phyloP scores from a whole-genome alignment of 1,139 yeast species.

The Magnusiomyces starmeri region DNA sequence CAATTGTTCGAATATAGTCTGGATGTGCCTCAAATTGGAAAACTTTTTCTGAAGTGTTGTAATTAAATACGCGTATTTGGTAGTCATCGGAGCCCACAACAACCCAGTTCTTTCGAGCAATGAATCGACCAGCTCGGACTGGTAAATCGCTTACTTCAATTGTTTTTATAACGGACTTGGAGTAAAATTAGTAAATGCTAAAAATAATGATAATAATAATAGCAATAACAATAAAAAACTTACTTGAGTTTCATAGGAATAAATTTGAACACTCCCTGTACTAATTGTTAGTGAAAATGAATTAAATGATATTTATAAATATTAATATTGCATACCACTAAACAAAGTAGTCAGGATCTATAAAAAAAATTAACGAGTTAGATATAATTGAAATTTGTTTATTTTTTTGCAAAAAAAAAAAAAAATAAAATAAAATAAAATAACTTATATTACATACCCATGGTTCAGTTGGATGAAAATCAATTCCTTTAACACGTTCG shows the following conservation, averaged over 20 bases:
- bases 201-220: conserved; percentile 24
- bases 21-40: conserved; percentile 97
- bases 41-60: conserved; percentile 79
- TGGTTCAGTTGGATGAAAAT: conserved; percentile 96
- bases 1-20: conserved; percentile 86
- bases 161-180: conserved; percentile 52
- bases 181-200: conserved; percentile 6
- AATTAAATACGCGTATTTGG: conserved; percentile 85
- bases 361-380: conserved; percentile 8
- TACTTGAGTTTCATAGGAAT: conserved; percentile 78
- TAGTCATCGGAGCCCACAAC: conserved; percentile 95
- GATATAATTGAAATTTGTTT: not conserved
- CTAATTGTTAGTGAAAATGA: not conserved
- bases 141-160: conserved; percentile 92
- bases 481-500: conserved; percentile 95
- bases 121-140: conserved; percentile 88
- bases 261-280: conserved; percentile 62
- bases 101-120: conserved; percentile 96
- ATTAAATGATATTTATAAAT: not conserved
- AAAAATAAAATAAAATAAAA: not conserved
- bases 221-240: conserved; percentile 15
- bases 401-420: no score
- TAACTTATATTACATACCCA: conserved; percentile 45
- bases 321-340: conserved; percentile 47
- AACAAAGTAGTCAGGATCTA: conserved; percentile 66